Base-by-base conservation (phyloP, 208 protist genomes). In the Acanthamoeba castellanii region DNA sequence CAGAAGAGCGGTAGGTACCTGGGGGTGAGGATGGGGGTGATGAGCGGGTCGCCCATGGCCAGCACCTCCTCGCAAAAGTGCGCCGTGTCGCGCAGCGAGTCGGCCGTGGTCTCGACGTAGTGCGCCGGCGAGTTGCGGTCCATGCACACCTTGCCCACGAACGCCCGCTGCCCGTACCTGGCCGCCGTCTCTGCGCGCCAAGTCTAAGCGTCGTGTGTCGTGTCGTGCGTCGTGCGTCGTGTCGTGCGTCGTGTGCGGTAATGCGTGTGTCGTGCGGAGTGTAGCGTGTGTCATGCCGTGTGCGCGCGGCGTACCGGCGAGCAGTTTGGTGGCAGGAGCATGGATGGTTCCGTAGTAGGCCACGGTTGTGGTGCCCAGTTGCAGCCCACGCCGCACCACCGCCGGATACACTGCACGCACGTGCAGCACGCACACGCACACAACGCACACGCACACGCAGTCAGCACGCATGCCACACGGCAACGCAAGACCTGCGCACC, bases 271-370 rank as follows among this genome's bases (percentile, higher is more conserved):
- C 11, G 55, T 5, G 55, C 6, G 55, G 20, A 2, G 55, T 1
- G 20, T 13, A 7, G 50, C 50, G 50, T 6, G 50, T 55, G 47
- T 52, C 47, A 82, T 13, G n/a, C 11, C 6, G 3, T 68, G 8
- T 8, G 4, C 3, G 4, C 4, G 74, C 52, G n/a, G 20, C 52
- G 34, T 70, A 92, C 85, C 57, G 11, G 97, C 97, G 2, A 98
- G 88, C 16, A 96, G 59, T 22, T 96, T 64, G 84, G 88, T 94
- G 52, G 96, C 88, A 3, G 95, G 89, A 3, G 89, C 72, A 84
- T 98, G 97, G 57, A 98, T 98, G 25, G 97, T 98, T 25, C 95
- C 97, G 84, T 97, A 98, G 88, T 98, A 98, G n/a, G 95, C 92
- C 0, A 87, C 94, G 16, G 97, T 97, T 1, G 98, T 98, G 18